These are phyloP conservation scores for Syncephalastrum racemosum DNA, from an alignment of 371 early-diverging fungal species.

Conservation along the genomic window DNA sequence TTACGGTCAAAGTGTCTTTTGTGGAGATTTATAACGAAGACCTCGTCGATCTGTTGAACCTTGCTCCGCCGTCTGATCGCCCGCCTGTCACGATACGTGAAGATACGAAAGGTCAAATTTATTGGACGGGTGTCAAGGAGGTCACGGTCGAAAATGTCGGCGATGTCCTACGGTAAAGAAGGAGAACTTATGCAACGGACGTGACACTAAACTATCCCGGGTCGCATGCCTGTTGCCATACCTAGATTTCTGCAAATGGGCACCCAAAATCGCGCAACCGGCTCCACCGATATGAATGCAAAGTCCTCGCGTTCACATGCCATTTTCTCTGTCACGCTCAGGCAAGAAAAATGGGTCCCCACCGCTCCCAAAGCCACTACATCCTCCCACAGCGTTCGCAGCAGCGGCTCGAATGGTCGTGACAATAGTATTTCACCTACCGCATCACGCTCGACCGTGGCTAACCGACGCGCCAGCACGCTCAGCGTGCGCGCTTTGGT, in stretches of 20 bases:
- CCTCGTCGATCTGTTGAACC: constrained; percentile 80
- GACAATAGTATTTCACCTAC: constrained; percentile 16
- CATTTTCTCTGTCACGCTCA: constrained; percentile 90
- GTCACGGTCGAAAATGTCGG: constrained; percentile 70
- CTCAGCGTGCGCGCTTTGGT: constrained; percentile 38
- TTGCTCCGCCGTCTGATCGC: constrained; percentile 51
- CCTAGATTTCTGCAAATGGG: constrained; percentile 72
- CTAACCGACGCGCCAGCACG: constrained; percentile 24
- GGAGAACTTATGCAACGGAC: constrained; percentile 9
- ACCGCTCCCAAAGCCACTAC: constrained; percentile 6
- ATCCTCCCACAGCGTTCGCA: background rate
- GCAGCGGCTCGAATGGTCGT: constrained; percentile 2
- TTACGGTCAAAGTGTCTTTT: constrained; percentile 65
- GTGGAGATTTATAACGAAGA: constrained; percentile 99
- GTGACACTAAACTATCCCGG: background rate
- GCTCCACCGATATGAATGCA: constrained; percentile 96
- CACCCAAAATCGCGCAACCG: constrained; percentile 87
- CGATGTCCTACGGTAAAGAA: constrained; percentile 71
- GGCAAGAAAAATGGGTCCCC: constrained; percentile 65
- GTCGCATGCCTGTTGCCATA: background rate
- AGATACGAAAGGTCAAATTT: constrained; percentile 88
- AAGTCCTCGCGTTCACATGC: constrained; percentile 97
- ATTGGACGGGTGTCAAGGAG: constrained; percentile 91
- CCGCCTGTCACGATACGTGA: constrained; percentile 85
- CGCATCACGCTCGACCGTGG: constrained; percentile 24